These are phyloP conservation scores for Phellopilus nigrolimitatus DNA, from an alignment of 1,284 basidiomycete genomes.

Conservation along the genomic window DNA sequence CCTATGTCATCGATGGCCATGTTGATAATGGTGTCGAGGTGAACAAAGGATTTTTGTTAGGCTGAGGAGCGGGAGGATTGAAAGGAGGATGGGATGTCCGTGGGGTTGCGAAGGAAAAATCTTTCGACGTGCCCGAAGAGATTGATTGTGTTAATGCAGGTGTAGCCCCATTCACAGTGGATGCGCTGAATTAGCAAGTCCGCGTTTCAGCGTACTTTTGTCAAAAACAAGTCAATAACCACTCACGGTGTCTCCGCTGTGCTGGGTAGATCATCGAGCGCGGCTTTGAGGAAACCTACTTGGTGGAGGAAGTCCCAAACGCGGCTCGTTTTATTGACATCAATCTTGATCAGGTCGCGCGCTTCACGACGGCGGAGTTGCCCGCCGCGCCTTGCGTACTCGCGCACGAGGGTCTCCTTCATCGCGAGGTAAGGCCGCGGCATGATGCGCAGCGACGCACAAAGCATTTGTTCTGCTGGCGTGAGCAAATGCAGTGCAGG, in stretches of 20 bases:
- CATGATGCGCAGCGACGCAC: conserved; percentile 81
- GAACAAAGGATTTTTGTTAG: conserved; percentile 1
- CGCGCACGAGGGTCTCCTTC: conserved; percentile 88
- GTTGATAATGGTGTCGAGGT: neutral
- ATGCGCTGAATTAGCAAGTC: conserved; percentile 1
- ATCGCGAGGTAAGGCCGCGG: conserved; percentile 91
- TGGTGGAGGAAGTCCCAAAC: conserved; percentile 89
- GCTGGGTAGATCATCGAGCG: conserved; percentile 26
- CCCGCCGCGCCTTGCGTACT: conserved; percentile 86
- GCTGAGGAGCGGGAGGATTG: neutral
- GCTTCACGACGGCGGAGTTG: conserved; percentile 82
- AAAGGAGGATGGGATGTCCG: conserved; percentile 11
- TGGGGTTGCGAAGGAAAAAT: conserved; percentile 6
- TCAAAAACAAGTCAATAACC: neutral
- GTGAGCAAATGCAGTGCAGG: conserved; percentile 85
- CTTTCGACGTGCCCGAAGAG: neutral
- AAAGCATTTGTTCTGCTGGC: conserved; percentile 81
- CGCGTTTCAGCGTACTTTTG: neutral
- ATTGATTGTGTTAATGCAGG: conserved; percentile 8
- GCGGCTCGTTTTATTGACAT: conserved; percentile 85
- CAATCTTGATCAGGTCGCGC: conserved; percentile 84
- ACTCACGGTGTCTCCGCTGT: conserved; percentile 17
- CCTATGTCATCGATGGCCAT: neutral
- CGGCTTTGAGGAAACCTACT: conserved; percentile 67
- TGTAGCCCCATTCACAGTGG: conserved; percentile 13